Base-by-base conservation (phyloP, 768 basidiomycete genomes). In the Suillus brevipes region DNA sequence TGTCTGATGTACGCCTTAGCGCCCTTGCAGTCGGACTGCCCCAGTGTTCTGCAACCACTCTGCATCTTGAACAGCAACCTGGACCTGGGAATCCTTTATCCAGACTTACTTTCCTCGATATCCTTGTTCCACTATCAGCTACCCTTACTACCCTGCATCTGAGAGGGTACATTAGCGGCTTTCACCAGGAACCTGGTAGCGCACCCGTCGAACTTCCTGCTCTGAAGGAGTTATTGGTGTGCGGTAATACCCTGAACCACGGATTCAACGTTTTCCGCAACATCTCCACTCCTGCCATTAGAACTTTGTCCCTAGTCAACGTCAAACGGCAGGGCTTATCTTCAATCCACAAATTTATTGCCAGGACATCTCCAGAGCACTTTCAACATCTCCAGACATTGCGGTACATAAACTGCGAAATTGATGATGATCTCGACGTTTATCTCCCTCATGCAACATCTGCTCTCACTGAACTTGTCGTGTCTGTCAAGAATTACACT, bases 341-440 rank as follows among this genome's bases (percentile, higher is more conserved):
- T 57, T 73, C 76, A 16, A 76, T 76, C 70, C 76, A 77, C 68
- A 77, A 70, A 47, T 77, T 77, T 66, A 76, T 76, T 72, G 72
- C 75, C 37, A 75, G 75, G 65, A 76, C 64, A 68, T 76, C 70
- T 64, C 75, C 76, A 4, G 76, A 76, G 57, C 76, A 77, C 58
- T 76, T 76, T 60, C 75, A 72, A 47, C 72, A 75, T 55, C 65
- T 79, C 28, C 70, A 61, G 49, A 71, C 70, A 18, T 72, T 77
- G 52, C 70, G 76, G 67, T 77, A 77, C 56, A 74, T 77, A 63
- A 75, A 76, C 58, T 77, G 75, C 63, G 70, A 75, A 28, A 77
- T 76, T 68, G 76, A 76, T 59, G 74, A 77, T 58, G 75, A 76
- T 52, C 68, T 76, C 45, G 75, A 77, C 72, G 74, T 76, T 66